Evolutionary conservation across 192 early-diverging fungal genomes (phyloP).

Genomic region (Physocladia obscura): DNA sequence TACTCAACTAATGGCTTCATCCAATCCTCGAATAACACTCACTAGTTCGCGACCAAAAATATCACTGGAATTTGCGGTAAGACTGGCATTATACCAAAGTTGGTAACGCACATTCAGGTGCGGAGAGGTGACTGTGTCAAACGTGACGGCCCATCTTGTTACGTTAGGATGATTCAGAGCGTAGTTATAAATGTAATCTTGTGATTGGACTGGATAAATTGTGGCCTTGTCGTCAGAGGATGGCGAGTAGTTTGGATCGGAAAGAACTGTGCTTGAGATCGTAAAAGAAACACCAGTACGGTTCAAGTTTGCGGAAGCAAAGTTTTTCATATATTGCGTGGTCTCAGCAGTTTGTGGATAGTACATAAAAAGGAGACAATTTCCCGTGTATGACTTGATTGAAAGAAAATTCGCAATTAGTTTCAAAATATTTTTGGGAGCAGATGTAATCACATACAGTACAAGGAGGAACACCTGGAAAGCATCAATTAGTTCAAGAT

Average conservation of each 20-base stretch:
- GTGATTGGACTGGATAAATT: constrained; percentile 50
- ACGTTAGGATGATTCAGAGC: constrained; percentile 65
- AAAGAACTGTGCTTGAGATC: constrained; percentile 47
- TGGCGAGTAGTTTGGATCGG: constrained; percentile 48
- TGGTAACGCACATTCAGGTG: constrained; percentile 68
- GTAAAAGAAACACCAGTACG: constrained; percentile 11
- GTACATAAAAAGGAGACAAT: constrained; percentile 32
- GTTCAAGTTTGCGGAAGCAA: constrained; percentile 11
- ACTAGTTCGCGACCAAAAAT: constrained; percentile 61
- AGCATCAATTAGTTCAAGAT: background rate
- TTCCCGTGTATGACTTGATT: constrained; percentile 5
- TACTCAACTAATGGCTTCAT: constrained; percentile 63
- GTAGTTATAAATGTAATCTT: constrained; percentile 70
- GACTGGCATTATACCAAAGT: constrained; percentile 71
- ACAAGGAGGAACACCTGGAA: constrained; percentile 36
- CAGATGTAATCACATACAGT: constrained; percentile 4
- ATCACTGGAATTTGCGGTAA: constrained; percentile 60
- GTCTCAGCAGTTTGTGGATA: constrained; percentile 20
- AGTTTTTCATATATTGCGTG: constrained; percentile 28
- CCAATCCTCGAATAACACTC: constrained; percentile 62
- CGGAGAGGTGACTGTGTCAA: constrained; percentile 34
- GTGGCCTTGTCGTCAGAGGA: constrained; percentile 44
- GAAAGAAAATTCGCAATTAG: background rate
- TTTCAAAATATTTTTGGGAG: background rate
- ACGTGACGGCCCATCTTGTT: constrained; percentile 59